Conservation (phyloP, 1,284 basidiomycete genomes). For the Apiotrichum siamense region DNA sequence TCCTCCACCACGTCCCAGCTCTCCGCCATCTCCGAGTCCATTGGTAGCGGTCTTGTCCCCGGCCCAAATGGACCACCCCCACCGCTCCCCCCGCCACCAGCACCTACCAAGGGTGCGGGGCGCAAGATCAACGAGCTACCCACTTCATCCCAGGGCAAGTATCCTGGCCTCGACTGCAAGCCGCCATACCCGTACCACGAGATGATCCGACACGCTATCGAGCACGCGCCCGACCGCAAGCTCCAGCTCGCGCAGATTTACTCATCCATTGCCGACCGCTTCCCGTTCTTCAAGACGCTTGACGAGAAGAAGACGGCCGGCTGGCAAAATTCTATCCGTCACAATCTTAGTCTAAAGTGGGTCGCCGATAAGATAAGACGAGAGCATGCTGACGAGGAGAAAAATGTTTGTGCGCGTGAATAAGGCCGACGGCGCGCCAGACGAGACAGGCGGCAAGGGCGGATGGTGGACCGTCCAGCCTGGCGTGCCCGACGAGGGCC, state of each 20-base stretch:
- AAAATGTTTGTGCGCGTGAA: slow-evolving; percentile 48
- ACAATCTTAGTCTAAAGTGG: slow-evolving; percentile 46
- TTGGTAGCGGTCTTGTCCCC: too few species aligned
- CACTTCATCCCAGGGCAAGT: slow-evolving; percentile 29
- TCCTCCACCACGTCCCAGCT: slow-evolving; percentile 28
- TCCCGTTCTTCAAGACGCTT: slow-evolving; percentile 47
- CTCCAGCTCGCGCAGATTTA: slow-evolving; percentile 47
- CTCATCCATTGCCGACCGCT: slow-evolving; percentile 40
- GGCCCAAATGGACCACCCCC: too few species aligned
- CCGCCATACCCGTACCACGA: slow-evolving; percentile 47
- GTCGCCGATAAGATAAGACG: slow-evolving; percentile 9
- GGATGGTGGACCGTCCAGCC: slow-evolving; percentile 48
- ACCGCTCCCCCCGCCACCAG: background rate
- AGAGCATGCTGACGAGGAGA: slow-evolving; percentile 20
- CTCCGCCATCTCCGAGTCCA: slow-evolving; percentile 22
- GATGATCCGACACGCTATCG: slow-evolving; percentile 46
- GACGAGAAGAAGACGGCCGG: slow-evolving; percentile 46
- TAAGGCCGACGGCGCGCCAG: slow-evolving; percentile 39
- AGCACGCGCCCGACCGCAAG: slow-evolving; percentile 37
- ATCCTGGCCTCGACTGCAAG: slow-evolving; percentile 43
- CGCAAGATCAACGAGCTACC: slow-evolving; percentile 40
- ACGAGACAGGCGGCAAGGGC: slow-evolving; percentile 44
- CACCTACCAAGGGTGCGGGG: slow-evolving; percentile 7
- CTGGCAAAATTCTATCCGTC: slow-evolving; percentile 47
- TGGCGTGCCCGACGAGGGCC: slow-evolving; percentile 44